Conservation (phyloP, 179 eudicot genomes). For the Beta macrorhiza region DNA sequence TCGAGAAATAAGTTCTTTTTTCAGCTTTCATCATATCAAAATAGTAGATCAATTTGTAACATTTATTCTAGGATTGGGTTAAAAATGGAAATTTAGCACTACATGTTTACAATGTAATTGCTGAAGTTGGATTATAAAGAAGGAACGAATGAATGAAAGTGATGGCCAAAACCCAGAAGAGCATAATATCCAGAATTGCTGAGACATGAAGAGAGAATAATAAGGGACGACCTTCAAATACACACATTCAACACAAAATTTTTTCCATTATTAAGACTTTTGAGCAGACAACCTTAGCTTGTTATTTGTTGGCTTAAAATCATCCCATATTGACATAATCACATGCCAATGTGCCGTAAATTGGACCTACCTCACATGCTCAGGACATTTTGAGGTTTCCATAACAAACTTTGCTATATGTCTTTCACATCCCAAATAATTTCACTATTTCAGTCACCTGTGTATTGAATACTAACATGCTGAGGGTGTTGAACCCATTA, state of each 20-base stretch:
- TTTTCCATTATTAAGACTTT: too few relatives aligned
- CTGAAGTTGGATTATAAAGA: neutral
- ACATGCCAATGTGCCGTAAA: conserved; percentile 21
- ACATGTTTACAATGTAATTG: neutral
- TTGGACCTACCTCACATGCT: conserved; percentile 31
- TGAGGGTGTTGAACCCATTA: conserved; percentile 12
- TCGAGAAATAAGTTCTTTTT: too few relatives aligned
- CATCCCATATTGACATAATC: conserved; percentile 10
- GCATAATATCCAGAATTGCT: conserved; percentile 7
- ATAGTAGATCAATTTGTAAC: too few relatives aligned
- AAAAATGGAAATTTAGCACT: neutral
- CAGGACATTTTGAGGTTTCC: neutral
- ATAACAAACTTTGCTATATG: neutral
- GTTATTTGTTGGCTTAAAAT: neutral
- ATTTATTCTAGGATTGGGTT: too few relatives aligned
- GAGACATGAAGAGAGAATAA: conserved; percentile 11
- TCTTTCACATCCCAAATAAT: conserved; percentile 10
- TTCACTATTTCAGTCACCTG: neutral
- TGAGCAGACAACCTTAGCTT: neutral
- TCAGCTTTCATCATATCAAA: too few relatives aligned
- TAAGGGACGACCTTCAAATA: neutral
- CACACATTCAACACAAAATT: neutral
- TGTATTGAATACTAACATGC: conserved; percentile 17
- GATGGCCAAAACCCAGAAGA: neutral
- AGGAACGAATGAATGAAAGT: neutral